phyloP scores from a whole-genome alignment of 768 basidiomycete genomes.

The Tylopilus balloui region DNA sequence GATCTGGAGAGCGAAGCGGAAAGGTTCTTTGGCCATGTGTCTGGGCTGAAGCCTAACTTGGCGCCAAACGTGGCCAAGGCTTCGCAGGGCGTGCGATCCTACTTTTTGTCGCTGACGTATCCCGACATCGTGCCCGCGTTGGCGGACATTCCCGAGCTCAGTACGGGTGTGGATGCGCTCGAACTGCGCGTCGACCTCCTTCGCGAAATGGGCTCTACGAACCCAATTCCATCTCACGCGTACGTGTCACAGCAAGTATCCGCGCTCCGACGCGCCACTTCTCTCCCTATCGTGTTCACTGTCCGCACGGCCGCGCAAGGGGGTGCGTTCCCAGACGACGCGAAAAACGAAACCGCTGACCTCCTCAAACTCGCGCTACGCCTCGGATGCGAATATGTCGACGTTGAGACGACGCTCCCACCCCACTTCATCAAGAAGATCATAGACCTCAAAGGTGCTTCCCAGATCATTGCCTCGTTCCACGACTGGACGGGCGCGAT shows the following conservation, averaged over 20 bases:
- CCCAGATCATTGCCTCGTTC: slow-evolving; percentile 88
- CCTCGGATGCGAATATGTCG: slow-evolving; percentile 87
- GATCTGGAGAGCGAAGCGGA: slow-evolving; percentile 53
- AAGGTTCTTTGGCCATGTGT: slow-evolving; percentile 88
- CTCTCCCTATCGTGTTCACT: slow-evolving; percentile 88
- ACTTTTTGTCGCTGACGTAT: slow-evolving; percentile 91
- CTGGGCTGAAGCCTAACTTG: slow-evolving; percentile 64
- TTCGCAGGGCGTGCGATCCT: slow-evolving; percentile 56
- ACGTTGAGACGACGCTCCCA: slow-evolving; percentile 81
- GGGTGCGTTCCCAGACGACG: slow-evolving; percentile 82
- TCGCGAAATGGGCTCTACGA: slow-evolving; percentile 44
- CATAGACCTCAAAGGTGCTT: slow-evolving; percentile 56
- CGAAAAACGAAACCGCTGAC: slow-evolving; percentile 64
- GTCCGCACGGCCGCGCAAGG: slow-evolving; percentile 86
- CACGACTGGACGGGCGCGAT: slow-evolving; percentile 89
- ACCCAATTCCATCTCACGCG: slow-evolving; percentile 55
- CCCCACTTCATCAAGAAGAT: slow-evolving; percentile 58
- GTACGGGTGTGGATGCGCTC: slow-evolving; percentile 82
- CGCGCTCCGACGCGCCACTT: slow-evolving; percentile 67
- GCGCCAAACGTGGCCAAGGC: slow-evolving; percentile 43
- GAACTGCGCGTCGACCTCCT: slow-evolving; percentile 94
- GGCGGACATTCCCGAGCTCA: slow-evolving; percentile 63
- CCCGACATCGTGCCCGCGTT: slow-evolving; percentile 77
- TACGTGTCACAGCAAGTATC: slow-evolving; percentile 84
- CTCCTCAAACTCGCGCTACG: slow-evolving; percentile 76